These are phyloP conservation scores for Hortiboletus campestris DNA, from an alignment of 768 basidiomycete genomes.

Conservation along the genomic window DNA sequence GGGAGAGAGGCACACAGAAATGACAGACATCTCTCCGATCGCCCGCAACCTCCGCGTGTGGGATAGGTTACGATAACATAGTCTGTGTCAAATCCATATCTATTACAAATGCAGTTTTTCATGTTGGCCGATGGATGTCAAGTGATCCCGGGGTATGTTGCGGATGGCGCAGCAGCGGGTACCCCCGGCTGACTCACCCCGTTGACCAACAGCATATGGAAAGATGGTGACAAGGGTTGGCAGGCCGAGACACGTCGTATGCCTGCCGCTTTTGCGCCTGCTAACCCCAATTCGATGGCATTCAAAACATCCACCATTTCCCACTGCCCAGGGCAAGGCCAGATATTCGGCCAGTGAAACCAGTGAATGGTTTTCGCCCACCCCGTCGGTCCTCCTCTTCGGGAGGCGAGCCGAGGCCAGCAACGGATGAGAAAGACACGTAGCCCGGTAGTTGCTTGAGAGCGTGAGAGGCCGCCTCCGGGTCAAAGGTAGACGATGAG, in stretches of 20 bases:
- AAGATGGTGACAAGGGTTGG: slow-evolving; percentile 6
- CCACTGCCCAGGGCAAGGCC: slow-evolving; percentile 30
- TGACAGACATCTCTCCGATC: slow-evolving; percentile 9
- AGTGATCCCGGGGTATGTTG: slow-evolving; percentile 3
- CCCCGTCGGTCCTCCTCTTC: slow-evolving; percentile 39
- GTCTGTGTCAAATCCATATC: slow-evolving; percentile 25
- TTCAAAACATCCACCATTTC: slow-evolving; percentile 34
- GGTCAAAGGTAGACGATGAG: slow-evolving; percentile 52
- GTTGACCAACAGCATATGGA: neutral
- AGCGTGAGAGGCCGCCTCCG: slow-evolving; percentile 56
- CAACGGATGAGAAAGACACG: slow-evolving; percentile 64
- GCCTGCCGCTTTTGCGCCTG: slow-evolving; percentile 1
- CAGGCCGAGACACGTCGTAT: slow-evolving; percentile 7
- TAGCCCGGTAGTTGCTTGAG: slow-evolving; percentile 60
- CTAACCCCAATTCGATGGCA: neutral
- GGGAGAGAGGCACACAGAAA: neutral
- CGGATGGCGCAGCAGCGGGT: slow-evolving; percentile 3
- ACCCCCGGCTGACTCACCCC: slow-evolving; percentile 23
- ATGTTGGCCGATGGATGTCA: slow-evolving; percentile 4
- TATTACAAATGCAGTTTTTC: slow-evolving; percentile 17
- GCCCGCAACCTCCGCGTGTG: slow-evolving; percentile 4
- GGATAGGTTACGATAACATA: slow-evolving; percentile 12
- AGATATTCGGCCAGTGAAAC: slow-evolving; percentile 21
- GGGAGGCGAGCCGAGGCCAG: slow-evolving; percentile 63
- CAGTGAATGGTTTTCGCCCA: slow-evolving; percentile 17